phyloP scores from a whole-genome alignment of 192 early-diverging fungal species.

The Anaeromyces robustus region DNA sequence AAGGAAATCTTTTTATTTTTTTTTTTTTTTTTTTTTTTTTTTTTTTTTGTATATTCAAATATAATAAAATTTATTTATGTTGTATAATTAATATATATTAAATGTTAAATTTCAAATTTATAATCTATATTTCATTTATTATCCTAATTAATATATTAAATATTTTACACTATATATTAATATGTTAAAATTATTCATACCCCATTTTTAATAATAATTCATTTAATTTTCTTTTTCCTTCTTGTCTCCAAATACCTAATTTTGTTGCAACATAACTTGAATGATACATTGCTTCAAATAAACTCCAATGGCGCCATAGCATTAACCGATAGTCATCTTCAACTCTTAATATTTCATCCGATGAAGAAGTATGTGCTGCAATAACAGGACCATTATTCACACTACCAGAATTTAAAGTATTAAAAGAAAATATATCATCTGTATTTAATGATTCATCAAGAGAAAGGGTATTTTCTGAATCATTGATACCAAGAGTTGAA shows the following conservation, averaged over 20 bases:
- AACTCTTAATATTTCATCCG: constrained; percentile 31
- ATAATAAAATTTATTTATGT: too few species aligned
- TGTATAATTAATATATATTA: too few species aligned
- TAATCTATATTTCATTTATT: too few species aligned
- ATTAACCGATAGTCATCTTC: constrained; percentile 71
- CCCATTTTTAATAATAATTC: constrained; percentile 84
- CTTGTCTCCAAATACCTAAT: constrained; percentile 76
- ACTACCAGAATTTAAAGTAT: background rate
- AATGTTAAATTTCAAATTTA: too few species aligned
- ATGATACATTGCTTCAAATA: constrained; percentile 74
- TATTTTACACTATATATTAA: too few species aligned
- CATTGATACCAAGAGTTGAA: background rate
- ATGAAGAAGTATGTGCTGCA: constrained; percentile 12
- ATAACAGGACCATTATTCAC: background rate
- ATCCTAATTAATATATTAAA: background rate
- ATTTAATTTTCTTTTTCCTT: constrained; percentile 58
- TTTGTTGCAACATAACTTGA: constrained; percentile 74
- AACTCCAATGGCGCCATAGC: constrained; percentile 82
- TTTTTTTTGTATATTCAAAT: too few species aligned
- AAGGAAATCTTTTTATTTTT: constrained; percentile 46
- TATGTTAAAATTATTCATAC: constrained; percentile 12
- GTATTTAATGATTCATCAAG: background rate
- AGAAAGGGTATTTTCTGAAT: constrained; percentile 1
- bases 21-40: too few species aligned
- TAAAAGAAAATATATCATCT: background rate